Percentiles rank a stretch among this genome's conserved stretches.
These are phyloP conservation scores for Kodamaea neixiangensis DNA, from an alignment of 805 yeast genomes.

Conservation along the genomic window DNA sequence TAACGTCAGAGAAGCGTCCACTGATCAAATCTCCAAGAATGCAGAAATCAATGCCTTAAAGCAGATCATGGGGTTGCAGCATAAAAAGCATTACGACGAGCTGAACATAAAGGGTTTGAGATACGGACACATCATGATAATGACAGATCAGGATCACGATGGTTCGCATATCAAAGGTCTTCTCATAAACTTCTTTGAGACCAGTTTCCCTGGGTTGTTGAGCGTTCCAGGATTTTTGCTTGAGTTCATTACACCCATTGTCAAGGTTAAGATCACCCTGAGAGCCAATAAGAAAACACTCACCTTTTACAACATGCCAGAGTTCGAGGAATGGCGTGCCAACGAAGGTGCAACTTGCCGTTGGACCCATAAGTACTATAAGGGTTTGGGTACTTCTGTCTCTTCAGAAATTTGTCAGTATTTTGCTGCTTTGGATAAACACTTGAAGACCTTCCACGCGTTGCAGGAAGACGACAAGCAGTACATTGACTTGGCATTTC, in stretches of 20 bases:
- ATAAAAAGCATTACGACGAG: constrained; percentile 69
- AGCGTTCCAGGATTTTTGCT: constrained; percentile 88
- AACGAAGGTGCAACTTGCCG: constrained; percentile 70
- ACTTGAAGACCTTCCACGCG: constrained; percentile 81
- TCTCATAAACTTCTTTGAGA: constrained; percentile 87
- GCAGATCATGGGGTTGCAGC: constrained; percentile 94
- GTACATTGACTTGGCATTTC: constrained; percentile 86
- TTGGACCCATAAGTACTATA: constrained; percentile 94
- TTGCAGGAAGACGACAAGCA: constrained; percentile 76
- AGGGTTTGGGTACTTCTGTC: constrained; percentile 96
- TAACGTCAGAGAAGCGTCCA: constrained; percentile 94
- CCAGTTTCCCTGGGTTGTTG: constrained; percentile 90
- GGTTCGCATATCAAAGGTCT: constrained; percentile 98
- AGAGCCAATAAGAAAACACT: constrained; percentile 60
- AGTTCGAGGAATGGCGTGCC: constrained; percentile 91
- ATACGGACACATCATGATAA: constrained; percentile 96
- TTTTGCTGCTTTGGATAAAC: constrained; percentile 80
- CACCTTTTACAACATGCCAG: constrained; percentile 93
- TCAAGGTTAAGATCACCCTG: constrained; percentile 74
- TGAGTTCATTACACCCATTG: constrained; percentile 95
- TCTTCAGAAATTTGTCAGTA: constrained; percentile 84
- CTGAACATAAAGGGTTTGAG: constrained; percentile 72
- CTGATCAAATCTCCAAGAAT: constrained; percentile 92
- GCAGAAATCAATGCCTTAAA: constrained; percentile 94
- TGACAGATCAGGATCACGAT: constrained; percentile 99